These are phyloP conservation scores for Rhododendron griersonianum DNA, from an alignment of 148 eudicot species.

Conservation along the genomic window DNA sequence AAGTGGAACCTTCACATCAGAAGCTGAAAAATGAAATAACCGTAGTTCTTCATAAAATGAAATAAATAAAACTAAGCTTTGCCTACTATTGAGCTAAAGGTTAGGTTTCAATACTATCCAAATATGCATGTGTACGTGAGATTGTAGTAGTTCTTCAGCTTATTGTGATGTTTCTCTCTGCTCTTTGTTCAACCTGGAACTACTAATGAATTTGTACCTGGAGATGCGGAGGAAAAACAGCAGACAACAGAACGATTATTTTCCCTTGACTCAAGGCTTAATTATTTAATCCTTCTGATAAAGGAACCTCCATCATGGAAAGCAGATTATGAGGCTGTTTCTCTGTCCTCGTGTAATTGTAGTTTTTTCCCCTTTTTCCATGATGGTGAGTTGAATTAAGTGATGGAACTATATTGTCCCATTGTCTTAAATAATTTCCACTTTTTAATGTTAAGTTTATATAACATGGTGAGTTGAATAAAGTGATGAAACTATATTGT, in stretches of 20 bases:
- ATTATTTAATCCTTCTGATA: neutral
- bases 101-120: no score
- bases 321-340: neutral
- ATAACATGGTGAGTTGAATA: neutral
- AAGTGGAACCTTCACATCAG: neutral
- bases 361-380: neutral
- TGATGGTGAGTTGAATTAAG: neutral
- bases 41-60: neutral
- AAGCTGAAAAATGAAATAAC: neutral
- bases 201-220: neutral
- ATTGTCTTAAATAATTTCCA: neutral
- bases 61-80: neutral
- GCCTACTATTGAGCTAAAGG: neutral
- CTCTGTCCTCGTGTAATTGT: neutral
- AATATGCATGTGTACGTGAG: no score
- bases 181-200: no score
- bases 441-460: neutral
- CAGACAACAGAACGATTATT: neutral
- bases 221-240: neutral
- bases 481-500: neutral
- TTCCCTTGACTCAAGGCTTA: neutral
- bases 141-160: no score
- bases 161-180: no score
- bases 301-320: neutral
- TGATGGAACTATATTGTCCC: neutral